Evolutionary conservation across 2,329 filamentous ascomycete species (phyloP).

Genomic region (Aspergillus japonicus): DNA sequence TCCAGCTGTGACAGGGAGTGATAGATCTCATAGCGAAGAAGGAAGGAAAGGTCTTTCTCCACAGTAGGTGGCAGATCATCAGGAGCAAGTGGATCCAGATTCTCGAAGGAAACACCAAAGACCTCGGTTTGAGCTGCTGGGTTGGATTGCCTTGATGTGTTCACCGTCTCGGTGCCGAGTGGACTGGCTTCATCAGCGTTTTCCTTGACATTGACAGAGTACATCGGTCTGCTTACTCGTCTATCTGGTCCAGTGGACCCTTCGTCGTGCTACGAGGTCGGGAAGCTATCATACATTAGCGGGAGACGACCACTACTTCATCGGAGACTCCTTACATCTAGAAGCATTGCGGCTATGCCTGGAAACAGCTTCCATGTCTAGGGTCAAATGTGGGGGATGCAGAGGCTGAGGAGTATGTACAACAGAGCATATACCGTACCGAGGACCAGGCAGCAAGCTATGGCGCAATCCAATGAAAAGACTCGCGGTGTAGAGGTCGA

Average conservation of each 20-base stretch:
- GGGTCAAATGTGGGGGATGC: background rate
- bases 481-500: background rate
- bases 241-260: conserved; percentile 68
- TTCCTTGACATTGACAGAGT: background rate
- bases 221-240: conserved; percentile 60
- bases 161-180: conserved; percentile 21
- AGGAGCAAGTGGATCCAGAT: conserved; percentile 37
- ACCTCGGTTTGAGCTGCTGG: conserved; percentile 19
- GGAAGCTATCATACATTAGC: conserved; percentile 33
- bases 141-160: conserved; percentile 18
- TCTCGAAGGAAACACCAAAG: conserved; percentile 31
- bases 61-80: conserved; percentile 39
- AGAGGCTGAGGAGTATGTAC: conserved; percentile 1
- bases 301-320: background rate
- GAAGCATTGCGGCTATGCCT: conserved; percentile 39
- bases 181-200: conserved; percentile 29
- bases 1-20: conserved; percentile 70
- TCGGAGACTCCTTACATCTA: conserved; percentile 32
- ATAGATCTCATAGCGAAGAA: conserved; percentile 78
- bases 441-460: background rate
- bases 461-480: background rate
- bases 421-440: background rate
- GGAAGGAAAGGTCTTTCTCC: conserved; percentile 74
- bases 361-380: conserved; percentile 12
- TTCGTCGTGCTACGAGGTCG: conserved; percentile 59